phyloP scores from a whole-genome alignment of 2,329 filamentous ascomycete species.

The Exophiala spinifera region DNA sequence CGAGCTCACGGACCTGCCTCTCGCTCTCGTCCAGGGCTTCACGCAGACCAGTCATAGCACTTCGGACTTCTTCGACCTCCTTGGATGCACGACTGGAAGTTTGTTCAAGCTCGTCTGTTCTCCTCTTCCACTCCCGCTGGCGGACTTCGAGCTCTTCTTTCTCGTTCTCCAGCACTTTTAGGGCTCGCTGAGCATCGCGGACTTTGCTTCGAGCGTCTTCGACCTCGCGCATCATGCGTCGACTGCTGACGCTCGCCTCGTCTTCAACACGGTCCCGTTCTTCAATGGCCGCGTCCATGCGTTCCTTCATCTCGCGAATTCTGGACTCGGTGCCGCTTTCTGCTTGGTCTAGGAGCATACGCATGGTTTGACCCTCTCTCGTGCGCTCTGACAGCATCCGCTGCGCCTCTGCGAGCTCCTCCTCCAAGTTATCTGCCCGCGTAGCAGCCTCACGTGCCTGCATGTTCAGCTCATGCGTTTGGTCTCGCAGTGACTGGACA shows the following conservation, averaged over 20 bases:
- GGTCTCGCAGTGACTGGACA: conserved; percentile 88
- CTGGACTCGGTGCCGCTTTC: conserved; percentile 78
- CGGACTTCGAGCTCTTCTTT: conserved; percentile 72
- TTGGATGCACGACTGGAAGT: conserved; percentile 65
- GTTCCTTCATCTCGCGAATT: conserved; percentile 81
- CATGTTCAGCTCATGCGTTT: conserved; percentile 79
- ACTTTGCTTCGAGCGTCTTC: conserved; percentile 80
- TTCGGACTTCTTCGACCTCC: conserved; percentile 72
- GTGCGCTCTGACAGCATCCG: conserved; percentile 82
- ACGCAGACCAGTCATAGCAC: conserved; percentile 73
- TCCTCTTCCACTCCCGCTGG: conserved; percentile 70
- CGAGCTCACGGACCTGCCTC: conserved; percentile 74
- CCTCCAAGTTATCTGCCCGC: conserved; percentile 80
- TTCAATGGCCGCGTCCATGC: conserved; percentile 86
- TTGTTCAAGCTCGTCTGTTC: conserved; percentile 72
- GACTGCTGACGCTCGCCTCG: conserved; percentile 73
- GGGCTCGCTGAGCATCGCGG: conserved; percentile 75
- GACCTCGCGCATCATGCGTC: conserved; percentile 74
- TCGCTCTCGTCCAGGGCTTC: conserved; percentile 84
- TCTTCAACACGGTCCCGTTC: conserved; percentile 92
- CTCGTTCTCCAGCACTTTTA: conserved; percentile 68
- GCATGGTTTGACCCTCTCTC: conserved; percentile 92
- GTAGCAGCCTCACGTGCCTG: conserved; percentile 87
- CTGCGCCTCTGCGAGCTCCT: conserved; percentile 86
- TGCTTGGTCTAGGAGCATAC: conserved; percentile 78